A percentile compares a stretch with the other conserved stretches of the same genome.
Evolutionary conservation across 2,329 filamentous ascomycete species (phyloP).

Genomic region (Calonectria ilicicola): DNA sequence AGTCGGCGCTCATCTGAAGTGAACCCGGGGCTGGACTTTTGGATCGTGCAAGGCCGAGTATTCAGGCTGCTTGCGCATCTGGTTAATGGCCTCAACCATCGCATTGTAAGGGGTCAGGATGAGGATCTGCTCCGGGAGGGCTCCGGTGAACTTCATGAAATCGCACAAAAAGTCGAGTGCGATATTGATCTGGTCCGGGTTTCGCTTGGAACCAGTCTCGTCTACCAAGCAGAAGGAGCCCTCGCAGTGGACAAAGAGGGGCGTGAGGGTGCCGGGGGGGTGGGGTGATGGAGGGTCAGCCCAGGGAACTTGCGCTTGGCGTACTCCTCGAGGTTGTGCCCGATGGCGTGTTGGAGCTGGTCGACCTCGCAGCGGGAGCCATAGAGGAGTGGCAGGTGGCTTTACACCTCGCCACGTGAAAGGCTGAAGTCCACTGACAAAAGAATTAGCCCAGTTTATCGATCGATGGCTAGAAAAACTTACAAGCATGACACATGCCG

Average conservation of each 20-base stretch:
- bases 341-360: not conserved
- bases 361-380: not conserved
- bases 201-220: not conserved
- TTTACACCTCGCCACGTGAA: not conserved
- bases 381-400: not conserved
- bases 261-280: not conserved
- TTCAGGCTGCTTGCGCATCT: constrained; percentile 5
- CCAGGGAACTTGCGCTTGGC: not conserved
- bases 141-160: constrained; percentile 15
- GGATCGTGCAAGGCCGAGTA: constrained; percentile 24
- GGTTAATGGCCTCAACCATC: constrained; percentile 25
- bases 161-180: constrained; percentile 31
- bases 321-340: not conserved
- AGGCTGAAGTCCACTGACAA: not conserved
- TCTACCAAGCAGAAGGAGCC: not conserved
- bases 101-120: constrained; percentile 33
- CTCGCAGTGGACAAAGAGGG: constrained; percentile 8
- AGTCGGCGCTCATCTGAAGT: constrained; percentile 3
- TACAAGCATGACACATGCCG: not conserved
- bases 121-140: constrained; percentile 21
- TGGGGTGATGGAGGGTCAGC: not conserved
- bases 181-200: constrained; percentile 24
- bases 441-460: not conserved
- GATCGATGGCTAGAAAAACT: not conserved
- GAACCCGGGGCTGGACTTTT: not conserved